Base-by-base conservation (phyloP, 495 filamentous ascomycete genomes). In the Aspergillus saccharolyticus region DNA sequence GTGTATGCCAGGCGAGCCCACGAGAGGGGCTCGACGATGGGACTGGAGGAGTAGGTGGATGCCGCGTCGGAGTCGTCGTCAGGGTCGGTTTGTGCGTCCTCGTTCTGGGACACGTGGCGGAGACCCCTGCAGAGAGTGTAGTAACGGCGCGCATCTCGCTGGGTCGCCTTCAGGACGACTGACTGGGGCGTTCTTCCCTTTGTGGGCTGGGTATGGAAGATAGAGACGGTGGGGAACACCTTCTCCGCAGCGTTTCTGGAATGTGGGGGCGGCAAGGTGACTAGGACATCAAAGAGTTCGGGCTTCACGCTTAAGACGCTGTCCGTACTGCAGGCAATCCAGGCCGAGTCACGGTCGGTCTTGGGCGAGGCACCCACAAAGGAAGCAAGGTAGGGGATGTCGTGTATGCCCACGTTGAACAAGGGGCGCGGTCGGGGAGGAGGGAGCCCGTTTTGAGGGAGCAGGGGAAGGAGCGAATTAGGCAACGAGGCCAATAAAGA, bases 321-420 rank as follows among this genome's bases (percentile, higher is more conserved):
- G 69, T 98, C 94, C 20, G 94, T 97, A 28, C 92, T 94, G 69
- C 92, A 97, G 1, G 94, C 94, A 46, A 96, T 83, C 92, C 91
- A 97, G 14, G 89, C 85, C 1, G 82, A 77, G 12, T 81, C 80
- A 20, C 72, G 67, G 39, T 85, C 86, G 14, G 78, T 72, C 17
- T 62, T 59, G 14, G 69, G 21, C 6, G 61, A 59, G 28, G 48
- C 33, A 7, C 60, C 56, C n/a, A 69, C 62, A 57, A 71, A 73
- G 18, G 70, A 70, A 42, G 86, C 78, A 7, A 94, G 82, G 55
- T 86, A 84, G 1, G 89, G 84, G 57, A 98, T 96, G 66, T 98
- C 94, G 67, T 96, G 90, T 16, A 97, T 83, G 52, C 94, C 94
- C 50, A 97, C 79, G 56, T 85, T 89, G 75, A 97, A 98, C 5